A percentile compares a stretch with the other conserved stretches of the same genome.
phyloP scores from a whole-genome alignment of 2,329 filamentous ascomycete species.

The Sphaerulina musiva region DNA sequence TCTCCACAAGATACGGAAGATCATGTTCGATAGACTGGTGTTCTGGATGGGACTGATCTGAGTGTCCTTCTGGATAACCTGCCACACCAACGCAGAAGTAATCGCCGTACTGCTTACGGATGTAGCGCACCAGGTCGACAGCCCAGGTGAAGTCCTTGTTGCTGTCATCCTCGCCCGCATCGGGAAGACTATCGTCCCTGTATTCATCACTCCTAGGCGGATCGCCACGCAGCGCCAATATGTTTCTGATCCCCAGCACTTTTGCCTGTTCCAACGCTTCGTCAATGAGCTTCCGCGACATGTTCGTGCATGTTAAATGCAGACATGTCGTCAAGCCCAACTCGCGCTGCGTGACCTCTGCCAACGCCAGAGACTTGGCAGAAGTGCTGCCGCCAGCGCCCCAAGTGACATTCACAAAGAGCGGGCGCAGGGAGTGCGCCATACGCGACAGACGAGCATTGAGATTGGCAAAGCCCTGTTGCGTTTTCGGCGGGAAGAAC shows the following conservation, averaged over 20 bases:
- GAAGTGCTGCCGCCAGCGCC: conserved; percentile 91
- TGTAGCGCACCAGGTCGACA: conserved; percentile 82
- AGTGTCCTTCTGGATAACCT: conserved; percentile 90
- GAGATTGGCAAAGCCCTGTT: conserved; percentile 91
- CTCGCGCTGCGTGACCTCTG: conserved; percentile 89
- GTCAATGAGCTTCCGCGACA: conserved; percentile 80
- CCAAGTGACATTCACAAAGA: conserved; percentile 98
- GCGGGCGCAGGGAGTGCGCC: conserved; percentile 79
- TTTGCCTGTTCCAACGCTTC: conserved; percentile 87
- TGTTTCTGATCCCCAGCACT: conserved; percentile 83
- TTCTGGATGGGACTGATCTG: conserved; percentile 83
- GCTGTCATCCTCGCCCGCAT: conserved; percentile 54
- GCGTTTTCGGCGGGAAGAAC: conserved; percentile 97
- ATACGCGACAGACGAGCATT: conserved; percentile 90
- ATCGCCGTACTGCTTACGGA: conserved; percentile 75
- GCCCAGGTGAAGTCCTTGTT: conserved; percentile 83
- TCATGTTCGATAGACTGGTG: conserved; percentile 61
- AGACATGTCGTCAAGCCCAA: conserved; percentile 88
- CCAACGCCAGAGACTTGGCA: conserved; percentile 83
- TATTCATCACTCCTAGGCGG: conserved; percentile 88
- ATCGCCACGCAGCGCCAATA: conserved; percentile 84
- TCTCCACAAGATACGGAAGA: conserved; percentile 81
- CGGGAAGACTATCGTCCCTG: conserved; percentile 52
- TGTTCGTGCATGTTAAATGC: conserved; percentile 96
- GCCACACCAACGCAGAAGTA: conserved; percentile 96